Evolutionary conservation across 192 early-diverging fungal genomes (phyloP), one percentile per base, ranked within the genome.

Genomic region (Diversispora eburnea): DNA sequence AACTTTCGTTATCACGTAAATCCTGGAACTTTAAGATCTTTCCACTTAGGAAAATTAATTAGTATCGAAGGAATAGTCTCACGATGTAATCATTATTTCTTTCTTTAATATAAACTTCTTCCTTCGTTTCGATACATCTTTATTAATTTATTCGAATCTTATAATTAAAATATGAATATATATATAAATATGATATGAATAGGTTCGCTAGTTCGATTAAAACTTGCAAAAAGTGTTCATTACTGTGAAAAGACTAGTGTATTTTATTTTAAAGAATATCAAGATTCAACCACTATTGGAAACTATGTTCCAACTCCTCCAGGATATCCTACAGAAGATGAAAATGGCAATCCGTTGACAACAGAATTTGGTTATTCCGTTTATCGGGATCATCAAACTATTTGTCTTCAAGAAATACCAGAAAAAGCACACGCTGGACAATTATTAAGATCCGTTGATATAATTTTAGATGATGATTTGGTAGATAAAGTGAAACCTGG

Each of bases 401-500:
- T 98, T 61, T 93, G 88, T 46, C 86, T 99, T 55, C 98, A 99
- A 81, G 98, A 99, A 84, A 99, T 99, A 96, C 98, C 98, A 0
- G 98, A 99, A 80, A 88, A 96, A 20, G 92, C 96, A 8, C 95
- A 95, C 15, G 91, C 94, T 5, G 96, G 98, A 20, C 91, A 94
- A 79, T 83, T 99, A 73, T 94, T 95, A 43, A 88, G 95, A 4
- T 94, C 94, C 13, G 84, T 98, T 63, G 98, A 99, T 80, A 87
- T 99, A 12, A 88, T 98, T 59, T 81, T 98, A 70, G 95, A 98
- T 76, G 95, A 95, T 78, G 98, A 99, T 79, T 82, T 99, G 48
- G 98, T 96, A 0, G 98, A 99, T 78, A 81, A 82, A 33, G 92
- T 93, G 41, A 99, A 99, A 82, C 96, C 98, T 4, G 98, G 98